Evolutionary conservation across 768 basidiomycete species (phyloP), one percentile per base, ranked within the genome.

Genomic region (Trametes meyenii): DNA sequence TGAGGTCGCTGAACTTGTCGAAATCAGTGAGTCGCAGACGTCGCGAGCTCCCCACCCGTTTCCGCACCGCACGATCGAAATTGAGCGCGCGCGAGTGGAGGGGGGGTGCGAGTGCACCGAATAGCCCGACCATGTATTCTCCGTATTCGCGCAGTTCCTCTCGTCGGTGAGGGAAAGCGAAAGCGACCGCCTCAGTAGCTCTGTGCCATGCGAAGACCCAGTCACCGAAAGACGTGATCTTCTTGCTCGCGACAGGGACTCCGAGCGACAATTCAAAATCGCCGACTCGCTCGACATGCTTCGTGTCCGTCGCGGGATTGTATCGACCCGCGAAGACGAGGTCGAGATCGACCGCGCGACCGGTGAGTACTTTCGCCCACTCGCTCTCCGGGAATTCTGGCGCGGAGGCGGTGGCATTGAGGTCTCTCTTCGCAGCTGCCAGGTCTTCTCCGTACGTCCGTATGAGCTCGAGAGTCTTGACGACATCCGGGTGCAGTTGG

Each of bases 1-100:
- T 51, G 36, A 58, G 26, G 60, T 60, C 45, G 36, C 5, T 11
- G 60, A 67, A 70, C 11, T 33, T 16, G 14, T 33, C 0, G 44
- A 63, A 40, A 44, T 78, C 69, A 12, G 66, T 60, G 67, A 75
- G 71, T 7, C 58, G 45, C 1, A 64, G 26, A 0, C 46, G 11
- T 19, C 55, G 63, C 33, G 66, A 59, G 5, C 66, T 62, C 23
- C 55, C 65, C 19, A 74, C 71, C 6, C 46, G 19, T 2, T 69
- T 66, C 2, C 75, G 50, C 13, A 76, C 57, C 0, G 72, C 74
- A 19, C 65, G 61, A 60, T 80, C 76, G 56, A 65, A 75, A 5
- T 66, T 29, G 56, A 79, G 66, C 65, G 79, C 58, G 8, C 54
- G 49, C 8, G 12, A 11, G 16, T 17, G 16, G 14, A 42, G 21